A percentile compares a stretch with the other conserved stretches of the same genome.
phyloP scores from a whole-genome alignment of 1,139 yeast species.

The Candida sanyaensis region DNA sequence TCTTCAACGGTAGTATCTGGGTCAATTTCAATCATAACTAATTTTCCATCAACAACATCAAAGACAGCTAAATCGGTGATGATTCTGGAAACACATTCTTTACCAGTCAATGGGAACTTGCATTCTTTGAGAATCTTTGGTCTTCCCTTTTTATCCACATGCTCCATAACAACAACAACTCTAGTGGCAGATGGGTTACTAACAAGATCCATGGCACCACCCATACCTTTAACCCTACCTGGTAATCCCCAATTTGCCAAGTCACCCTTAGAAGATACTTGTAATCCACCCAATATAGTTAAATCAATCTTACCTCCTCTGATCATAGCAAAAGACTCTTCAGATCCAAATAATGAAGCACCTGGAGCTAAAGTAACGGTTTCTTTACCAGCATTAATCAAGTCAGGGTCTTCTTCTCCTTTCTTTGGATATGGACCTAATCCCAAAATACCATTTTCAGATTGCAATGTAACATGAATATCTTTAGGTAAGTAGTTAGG shows the following conservation, averaged over 20 bases:
- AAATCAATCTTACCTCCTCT: slow-evolving; percentile 48
- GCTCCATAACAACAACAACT: slow-evolving; percentile 53
- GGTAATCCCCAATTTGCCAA: slow-evolving; percentile 57
- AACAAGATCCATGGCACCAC: slow-evolving; percentile 59
- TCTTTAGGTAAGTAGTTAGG: slow-evolving; percentile 42
- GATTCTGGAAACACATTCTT: slow-evolving; percentile 43
- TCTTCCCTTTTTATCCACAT: slow-evolving; percentile 46
- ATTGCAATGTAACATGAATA: slow-evolving; percentile 42
- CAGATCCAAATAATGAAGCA: slow-evolving; percentile 51
- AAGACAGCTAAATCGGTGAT: slow-evolving; percentile 54
- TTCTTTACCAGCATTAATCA: slow-evolving; percentile 55
- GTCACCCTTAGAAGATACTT: slow-evolving; percentile 49
- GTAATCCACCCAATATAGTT: slow-evolving; percentile 52
- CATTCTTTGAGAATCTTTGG: slow-evolving; percentile 48
- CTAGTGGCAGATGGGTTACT: slow-evolving; percentile 46
- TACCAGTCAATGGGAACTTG: slow-evolving; percentile 49
- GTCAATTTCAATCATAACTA: slow-evolving; percentile 43
- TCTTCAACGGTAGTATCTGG: slow-evolving; percentile 42
- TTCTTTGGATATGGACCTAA: slow-evolving; percentile 48
- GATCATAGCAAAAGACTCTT: slow-evolving; percentile 52
- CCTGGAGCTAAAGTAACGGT: slow-evolving; percentile 48
- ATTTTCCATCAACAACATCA: slow-evolving; percentile 36
- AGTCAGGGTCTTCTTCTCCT: slow-evolving; percentile 48
- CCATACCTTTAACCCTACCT: slow-evolving; percentile 54
- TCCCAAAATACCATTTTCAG: slow-evolving; percentile 53